Percentiles rank a stretch among this genome's conserved stretches.
Evolutionary conservation across 495 filamentous ascomycete species (phyloP).

Genomic region (Hypomontagnella submonticulosa): DNA sequence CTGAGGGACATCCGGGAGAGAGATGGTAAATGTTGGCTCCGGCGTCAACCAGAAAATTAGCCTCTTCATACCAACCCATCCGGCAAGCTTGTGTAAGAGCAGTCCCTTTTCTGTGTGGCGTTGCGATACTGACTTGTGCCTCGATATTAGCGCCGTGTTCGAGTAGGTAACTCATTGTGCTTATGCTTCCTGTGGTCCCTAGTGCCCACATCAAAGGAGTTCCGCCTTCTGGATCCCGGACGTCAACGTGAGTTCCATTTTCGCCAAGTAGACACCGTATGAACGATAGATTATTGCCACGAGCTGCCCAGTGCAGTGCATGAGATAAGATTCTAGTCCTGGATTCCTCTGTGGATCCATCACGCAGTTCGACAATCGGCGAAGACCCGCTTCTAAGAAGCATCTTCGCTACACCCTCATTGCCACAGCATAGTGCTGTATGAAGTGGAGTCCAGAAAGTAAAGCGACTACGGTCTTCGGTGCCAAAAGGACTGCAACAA

Average conservation of each 20-base stretch:
- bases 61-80: conserved; percentile 8
- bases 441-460: conserved; percentile 18
- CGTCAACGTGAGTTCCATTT: neutral
- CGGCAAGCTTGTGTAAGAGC: neutral
- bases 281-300: neutral
- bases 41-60: neutral
- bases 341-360: no score
- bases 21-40: neutral
- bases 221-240: neutral
- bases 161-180: neutral
- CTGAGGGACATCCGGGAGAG: neutral
- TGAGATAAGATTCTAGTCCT: neutral
- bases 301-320: conserved; percentile 17
- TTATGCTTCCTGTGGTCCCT: neutral
- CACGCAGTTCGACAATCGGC: neutral
- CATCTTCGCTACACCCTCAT: neutral
- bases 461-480: no score
- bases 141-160: conserved; percentile 10
- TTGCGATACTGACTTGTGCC: neutral
- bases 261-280: conserved; percentile 1
- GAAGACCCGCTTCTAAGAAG: conserved; percentile 16
- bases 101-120: neutral
- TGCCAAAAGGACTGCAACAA: neutral
- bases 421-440: conserved; percentile 2
- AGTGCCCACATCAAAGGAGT: conserved; percentile 26